These are phyloP conservation scores for Begonia loranthoides DNA, from an alignment of 306 rosid species.

Conservation along the genomic window DNA sequence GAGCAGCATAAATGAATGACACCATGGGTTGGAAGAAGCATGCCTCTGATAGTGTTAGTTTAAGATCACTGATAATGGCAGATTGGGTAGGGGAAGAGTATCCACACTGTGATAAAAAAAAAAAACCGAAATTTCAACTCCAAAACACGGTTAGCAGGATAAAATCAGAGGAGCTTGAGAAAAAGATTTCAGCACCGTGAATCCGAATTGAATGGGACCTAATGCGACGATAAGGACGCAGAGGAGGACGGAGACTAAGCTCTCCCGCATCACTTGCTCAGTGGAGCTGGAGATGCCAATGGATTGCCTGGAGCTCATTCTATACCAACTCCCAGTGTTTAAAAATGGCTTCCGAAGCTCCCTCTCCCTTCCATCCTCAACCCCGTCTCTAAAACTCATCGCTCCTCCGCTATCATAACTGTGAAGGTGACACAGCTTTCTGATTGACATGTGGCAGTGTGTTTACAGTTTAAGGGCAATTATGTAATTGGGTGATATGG, in stretches of 20 bases:
- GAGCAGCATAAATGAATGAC: no score
- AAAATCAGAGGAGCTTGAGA: neutral
- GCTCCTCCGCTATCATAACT: conserved; percentile 4
- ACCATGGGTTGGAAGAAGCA: neutral
- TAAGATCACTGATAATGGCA: conserved; percentile 40
- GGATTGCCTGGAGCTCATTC: conserved; percentile 64
- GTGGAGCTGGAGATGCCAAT: conserved; percentile 39
- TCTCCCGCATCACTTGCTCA: conserved; percentile 46
- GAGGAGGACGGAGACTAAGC: conserved; percentile 58
- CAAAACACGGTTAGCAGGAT: neutral
- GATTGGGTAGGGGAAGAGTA: conserved; percentile 80
- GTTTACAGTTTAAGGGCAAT: no score
- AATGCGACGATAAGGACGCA: conserved; percentile 78
- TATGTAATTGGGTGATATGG: no score
- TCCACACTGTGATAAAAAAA: conserved; percentile 31
- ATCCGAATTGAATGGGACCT: conserved; percentile 85
- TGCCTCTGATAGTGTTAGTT: conserved; percentile 64
- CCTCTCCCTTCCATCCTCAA: conserved; percentile 33
- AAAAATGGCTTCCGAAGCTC: conserved; percentile 74
- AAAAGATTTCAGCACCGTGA: conserved; percentile 28
- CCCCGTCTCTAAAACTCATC: conserved; percentile 62
- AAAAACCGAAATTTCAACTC: neutral
- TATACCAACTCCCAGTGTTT: conserved; percentile 83
- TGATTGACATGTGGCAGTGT: no score
- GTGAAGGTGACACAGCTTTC: no score